These are phyloP conservation scores for Tetracladium setigerum DNA, from an alignment of 495 filamentous ascomycete genomes.

Conservation along the genomic window DNA sequence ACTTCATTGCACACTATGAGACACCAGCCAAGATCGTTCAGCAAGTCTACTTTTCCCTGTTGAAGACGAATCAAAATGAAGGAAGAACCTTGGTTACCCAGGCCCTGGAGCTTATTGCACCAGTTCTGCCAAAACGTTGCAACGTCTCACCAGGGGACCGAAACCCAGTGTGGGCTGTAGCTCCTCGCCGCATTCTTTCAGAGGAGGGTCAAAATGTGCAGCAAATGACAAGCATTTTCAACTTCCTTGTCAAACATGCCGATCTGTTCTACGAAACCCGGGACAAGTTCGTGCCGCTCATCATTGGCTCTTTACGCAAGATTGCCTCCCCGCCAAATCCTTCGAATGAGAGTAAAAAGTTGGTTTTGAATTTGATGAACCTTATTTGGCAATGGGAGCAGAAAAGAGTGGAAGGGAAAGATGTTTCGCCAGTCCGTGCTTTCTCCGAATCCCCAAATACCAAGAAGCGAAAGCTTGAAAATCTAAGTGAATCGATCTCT, in stretches of 20 bases:
- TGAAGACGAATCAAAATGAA: constrained; percentile 92
- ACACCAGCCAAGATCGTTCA: constrained; percentile 92
- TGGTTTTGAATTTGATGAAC: constrained; percentile 82
- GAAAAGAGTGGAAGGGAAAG: constrained; percentile 54
- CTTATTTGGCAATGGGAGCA: constrained; percentile 93
- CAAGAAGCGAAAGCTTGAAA: constrained; percentile 71
- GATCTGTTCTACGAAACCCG: constrained; percentile 92
- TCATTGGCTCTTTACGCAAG: constrained; percentile 82
- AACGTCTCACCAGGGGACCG: constrained; percentile 36
- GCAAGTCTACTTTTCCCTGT: constrained; percentile 83
- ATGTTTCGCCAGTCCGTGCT: constrained; percentile 32
- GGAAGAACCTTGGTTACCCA: constrained; percentile 88
- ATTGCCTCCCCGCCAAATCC: constrained; percentile 77
- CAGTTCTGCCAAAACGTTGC: constrained; percentile 77
- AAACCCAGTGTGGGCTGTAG: constrained; percentile 76
- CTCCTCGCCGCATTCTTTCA: constrained; percentile 81
- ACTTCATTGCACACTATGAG: constrained; percentile 96
- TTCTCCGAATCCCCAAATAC: constrained; percentile 61
- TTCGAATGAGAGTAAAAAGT: constrained; percentile 87
- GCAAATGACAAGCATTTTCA: constrained; percentile 94
- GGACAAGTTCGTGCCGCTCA: constrained; percentile 80
- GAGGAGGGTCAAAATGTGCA: constrained; percentile 97
- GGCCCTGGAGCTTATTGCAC: constrained; percentile 87
- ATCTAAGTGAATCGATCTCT: constrained; percentile 26
- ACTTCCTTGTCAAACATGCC: constrained; percentile 88